phyloP scores from a whole-genome alignment of 2,329 filamentous ascomycete genomes.

The Moelleriella libera region DNA sequence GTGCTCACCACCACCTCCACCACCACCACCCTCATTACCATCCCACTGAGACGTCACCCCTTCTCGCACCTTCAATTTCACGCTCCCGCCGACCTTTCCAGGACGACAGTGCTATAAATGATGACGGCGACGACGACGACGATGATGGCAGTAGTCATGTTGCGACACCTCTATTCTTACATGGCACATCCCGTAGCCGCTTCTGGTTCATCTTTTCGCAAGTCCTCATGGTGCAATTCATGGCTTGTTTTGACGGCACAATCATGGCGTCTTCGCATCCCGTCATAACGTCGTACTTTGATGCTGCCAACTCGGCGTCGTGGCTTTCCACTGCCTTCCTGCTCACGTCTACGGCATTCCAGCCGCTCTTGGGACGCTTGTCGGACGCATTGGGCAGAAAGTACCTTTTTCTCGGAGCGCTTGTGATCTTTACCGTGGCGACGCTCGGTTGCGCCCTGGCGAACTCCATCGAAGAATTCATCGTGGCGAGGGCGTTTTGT shows the following conservation, averaged over 20 bases:
- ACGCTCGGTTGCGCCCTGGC: constrained; percentile 60
- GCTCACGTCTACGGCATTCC: constrained; percentile 61
- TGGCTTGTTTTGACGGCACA: constrained; percentile 58
- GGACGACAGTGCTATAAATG: neutral
- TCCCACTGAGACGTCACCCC: constrained; percentile 1
- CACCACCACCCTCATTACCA: constrained; percentile 4
- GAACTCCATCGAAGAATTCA: constrained; percentile 52
- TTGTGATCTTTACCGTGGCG: constrained; percentile 47
- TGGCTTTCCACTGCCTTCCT: constrained; percentile 74
- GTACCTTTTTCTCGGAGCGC: constrained; percentile 46
- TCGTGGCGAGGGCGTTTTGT: constrained; percentile 54
- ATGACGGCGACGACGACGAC: neutral
- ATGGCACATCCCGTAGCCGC: constrained; percentile 28
- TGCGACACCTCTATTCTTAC: constrained; percentile 21
- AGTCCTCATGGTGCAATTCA: constrained; percentile 42
- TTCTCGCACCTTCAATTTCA: neutral
- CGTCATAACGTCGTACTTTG: constrained; percentile 68
- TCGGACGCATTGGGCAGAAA: constrained; percentile 63
- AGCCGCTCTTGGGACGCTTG: constrained; percentile 59
- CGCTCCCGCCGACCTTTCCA: neutral
- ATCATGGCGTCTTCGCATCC: constrained; percentile 74
- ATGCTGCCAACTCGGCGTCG: constrained; percentile 63
- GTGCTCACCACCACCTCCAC: neutral
- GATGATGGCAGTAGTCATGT: neutral
- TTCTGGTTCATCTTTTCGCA: constrained; percentile 52